phyloP scores from a whole-genome alignment of 2,329 filamentous ascomycete genomes.

The Myriosclerotinia duriaeana region DNA sequence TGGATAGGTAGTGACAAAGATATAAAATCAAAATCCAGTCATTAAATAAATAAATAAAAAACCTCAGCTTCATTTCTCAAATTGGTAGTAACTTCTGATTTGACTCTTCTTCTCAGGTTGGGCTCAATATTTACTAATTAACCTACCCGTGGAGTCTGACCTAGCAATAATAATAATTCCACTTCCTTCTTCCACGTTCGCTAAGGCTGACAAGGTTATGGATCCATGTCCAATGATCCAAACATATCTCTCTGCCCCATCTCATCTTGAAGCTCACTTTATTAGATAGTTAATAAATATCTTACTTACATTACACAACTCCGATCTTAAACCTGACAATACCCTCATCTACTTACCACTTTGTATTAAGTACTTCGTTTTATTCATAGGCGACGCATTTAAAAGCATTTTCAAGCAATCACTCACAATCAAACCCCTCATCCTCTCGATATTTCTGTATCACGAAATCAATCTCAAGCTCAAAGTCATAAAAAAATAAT shows the following conservation, averaged over 20 bases:
- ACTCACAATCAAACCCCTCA: background rate
- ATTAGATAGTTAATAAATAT: conserved; percentile 8
- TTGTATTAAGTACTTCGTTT: background rate
- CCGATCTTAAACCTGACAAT: conserved; percentile 5
- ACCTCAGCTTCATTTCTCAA: background rate
- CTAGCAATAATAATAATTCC: no score
- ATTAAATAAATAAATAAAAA: background rate
- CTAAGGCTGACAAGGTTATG: conserved; percentile 25
- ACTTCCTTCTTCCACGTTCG: conserved; percentile 24
- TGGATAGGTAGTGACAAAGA: no score
- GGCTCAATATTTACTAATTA: background rate
- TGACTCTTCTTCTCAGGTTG: background rate
- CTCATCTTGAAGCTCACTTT: conserved; percentile 14
- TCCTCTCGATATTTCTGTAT: conserved; percentile 10
- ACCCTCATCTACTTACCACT: background rate
- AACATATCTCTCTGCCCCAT: conserved; percentile 9
- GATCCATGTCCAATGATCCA: conserved; percentile 7
- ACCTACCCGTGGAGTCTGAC: no score
- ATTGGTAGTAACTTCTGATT: no score
- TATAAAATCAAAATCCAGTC: background rate
- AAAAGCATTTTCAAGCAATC: background rate
- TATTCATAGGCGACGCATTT: background rate
- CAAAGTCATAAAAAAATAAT: conserved; percentile 4
- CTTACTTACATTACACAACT: background rate
- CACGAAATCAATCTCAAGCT: conserved; percentile 50